Evolutionary conservation across 306 rosid genomes (phyloP).

Genomic region (Prosopis cineraria): DNA sequence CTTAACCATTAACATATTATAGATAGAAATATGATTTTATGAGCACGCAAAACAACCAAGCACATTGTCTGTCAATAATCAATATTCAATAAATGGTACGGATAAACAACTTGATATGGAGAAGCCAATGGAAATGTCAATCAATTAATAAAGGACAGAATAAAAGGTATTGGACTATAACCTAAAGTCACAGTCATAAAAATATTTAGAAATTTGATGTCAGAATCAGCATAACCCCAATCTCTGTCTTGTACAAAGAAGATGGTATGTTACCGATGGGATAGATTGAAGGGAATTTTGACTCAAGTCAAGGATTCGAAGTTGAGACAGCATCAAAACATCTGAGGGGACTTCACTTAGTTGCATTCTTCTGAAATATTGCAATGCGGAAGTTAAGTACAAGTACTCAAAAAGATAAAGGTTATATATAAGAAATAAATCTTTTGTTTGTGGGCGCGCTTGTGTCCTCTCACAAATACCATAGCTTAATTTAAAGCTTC

Average conservation of each 20-base stretch:
- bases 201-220: not conserved
- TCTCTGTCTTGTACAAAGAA: constrained; percentile 20
- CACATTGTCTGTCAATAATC: constrained; percentile 6
- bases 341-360: constrained; percentile 70
- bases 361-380: constrained; percentile 69
- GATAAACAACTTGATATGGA: constrained; percentile 1
- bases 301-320: constrained; percentile 79
- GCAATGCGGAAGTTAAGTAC: constrained; percentile 36
- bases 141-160: not conserved
- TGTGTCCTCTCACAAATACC: constrained; percentile 20
- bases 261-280: constrained; percentile 65
- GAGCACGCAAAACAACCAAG: constrained; percentile 1
- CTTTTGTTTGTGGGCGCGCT: not conserved
- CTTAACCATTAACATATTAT: constrained; percentile 3
- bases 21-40: constrained; percentile 14
- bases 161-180: constrained; percentile 14
- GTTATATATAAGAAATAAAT: not conserved
- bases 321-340: constrained; percentile 62
- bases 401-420: constrained; percentile 19
- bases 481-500: constrained; percentile 13
- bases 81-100: constrained; percentile 18
- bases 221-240: constrained; percentile 29
- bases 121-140: constrained; percentile 11
- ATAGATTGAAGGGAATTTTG: constrained; percentile 81
- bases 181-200: not conserved